Conservation (phyloP, 257 asterid genomes). For the Plantago major region DNA sequence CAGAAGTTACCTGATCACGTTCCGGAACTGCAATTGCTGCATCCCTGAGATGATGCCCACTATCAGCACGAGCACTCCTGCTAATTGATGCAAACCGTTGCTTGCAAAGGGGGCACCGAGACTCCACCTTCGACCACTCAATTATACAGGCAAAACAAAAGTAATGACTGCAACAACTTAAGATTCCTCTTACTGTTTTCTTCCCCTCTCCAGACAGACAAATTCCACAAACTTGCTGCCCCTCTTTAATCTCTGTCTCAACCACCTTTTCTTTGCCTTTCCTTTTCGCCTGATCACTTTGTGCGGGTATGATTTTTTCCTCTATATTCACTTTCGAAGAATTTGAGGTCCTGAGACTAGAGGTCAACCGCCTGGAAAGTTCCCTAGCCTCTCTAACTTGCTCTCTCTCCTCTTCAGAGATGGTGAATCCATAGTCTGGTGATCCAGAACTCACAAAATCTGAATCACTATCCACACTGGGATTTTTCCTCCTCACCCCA, state of each 20-base stretch:
- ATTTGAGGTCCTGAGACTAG: conserved; percentile 44
- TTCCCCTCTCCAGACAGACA: conserved; percentile 86
- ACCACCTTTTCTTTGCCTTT: conserved; percentile 75
- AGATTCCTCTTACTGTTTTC: conserved; percentile 60
- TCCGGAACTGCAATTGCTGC: conserved; percentile 63
- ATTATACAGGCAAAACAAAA: conserved; percentile 89
- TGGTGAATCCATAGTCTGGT: conserved; percentile 58
- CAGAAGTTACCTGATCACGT: conserved; percentile 72
- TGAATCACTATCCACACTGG: conserved; percentile 49
- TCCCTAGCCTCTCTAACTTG: conserved; percentile 66
- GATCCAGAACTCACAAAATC: conserved; percentile 57
- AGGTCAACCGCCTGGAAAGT: conserved; percentile 33
- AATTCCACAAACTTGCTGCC: conserved; percentile 83
- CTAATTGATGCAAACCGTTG: conserved; percentile 72
- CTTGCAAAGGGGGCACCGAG: conserved; percentile 94
- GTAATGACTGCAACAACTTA: conserved; percentile 83
- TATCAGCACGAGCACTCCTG: conserved; percentile 47
- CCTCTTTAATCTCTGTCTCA: conserved; percentile 44
- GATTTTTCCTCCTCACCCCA: conserved; percentile 39
- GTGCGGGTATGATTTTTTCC: conserved; percentile 33
- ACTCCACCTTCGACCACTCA: conserved; percentile 97
- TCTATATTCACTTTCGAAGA: conserved; percentile 28
- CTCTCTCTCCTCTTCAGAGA: conserved; percentile 91
- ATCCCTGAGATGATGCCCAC: conserved; percentile 45
- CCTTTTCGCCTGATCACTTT: conserved; percentile 35